Conservation (phyloP, 768 basidiomycete genomes). For the Rhizopogon roseolus region DNA sequence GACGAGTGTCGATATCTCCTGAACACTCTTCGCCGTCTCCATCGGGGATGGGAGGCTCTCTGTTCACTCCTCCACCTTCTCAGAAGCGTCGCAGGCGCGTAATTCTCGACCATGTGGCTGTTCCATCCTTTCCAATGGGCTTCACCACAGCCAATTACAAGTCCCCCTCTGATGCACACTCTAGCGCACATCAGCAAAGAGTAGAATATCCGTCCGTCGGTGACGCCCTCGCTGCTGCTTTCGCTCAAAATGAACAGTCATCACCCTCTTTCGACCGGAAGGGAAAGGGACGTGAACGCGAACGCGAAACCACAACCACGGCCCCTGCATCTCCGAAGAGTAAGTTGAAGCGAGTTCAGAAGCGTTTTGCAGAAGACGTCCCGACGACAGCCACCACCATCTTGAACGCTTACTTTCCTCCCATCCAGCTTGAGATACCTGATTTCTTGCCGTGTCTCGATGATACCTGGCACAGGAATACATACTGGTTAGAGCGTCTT, state of each 20-base stretch:
- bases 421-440: neutral
- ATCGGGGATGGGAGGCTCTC: constrained; percentile 10
- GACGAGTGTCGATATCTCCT: neutral
- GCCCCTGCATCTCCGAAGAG: neutral
- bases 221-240: neutral
- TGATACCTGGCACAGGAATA: neutral
- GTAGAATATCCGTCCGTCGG: neutral
- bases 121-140: constrained; percentile 18
- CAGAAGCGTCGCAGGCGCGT: constrained; percentile 7
- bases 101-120: constrained; percentile 14
- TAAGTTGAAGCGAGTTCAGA: neutral
- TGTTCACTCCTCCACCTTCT: constrained; percentile 25
- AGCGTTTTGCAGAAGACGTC: neutral
- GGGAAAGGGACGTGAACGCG: constrained; percentile 18
- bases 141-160: constrained; percentile 16
- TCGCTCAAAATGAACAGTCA: neutral
- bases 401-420: constrained; percentile 9
- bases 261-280: constrained; percentile 5
- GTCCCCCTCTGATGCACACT: neutral
- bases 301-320: neutral
- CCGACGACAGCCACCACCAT: neutral
- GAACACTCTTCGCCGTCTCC: constrained; percentile 3
- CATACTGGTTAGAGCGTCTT: neutral
- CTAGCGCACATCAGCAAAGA: neutral
- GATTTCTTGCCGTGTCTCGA: neutral